Conservation (phyloP, 2,329 filamentous ascomycete species). For the Bipolaris victoriae region DNA sequence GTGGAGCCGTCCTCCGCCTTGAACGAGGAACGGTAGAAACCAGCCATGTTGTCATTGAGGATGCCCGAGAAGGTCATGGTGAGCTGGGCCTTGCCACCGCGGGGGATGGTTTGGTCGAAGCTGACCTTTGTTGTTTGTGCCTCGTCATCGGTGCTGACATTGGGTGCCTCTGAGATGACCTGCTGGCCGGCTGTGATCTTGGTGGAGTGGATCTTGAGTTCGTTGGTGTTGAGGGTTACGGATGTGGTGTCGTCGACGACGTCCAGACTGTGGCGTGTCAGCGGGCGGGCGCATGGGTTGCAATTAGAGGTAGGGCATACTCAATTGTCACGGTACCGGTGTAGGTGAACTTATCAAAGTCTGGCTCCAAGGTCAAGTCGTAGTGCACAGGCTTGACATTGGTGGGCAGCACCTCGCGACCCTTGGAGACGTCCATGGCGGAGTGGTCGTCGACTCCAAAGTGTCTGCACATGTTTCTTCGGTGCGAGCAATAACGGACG, state of each 20-base stretch:
- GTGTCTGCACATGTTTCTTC: constrained; percentile 75
- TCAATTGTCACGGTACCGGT: constrained; percentile 85
- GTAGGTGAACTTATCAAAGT: constrained; percentile 87
- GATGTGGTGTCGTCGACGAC: constrained; percentile 83
- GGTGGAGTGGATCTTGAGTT: constrained; percentile 80
- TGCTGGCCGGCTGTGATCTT: constrained; percentile 68
- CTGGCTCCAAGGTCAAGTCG: constrained; percentile 86
- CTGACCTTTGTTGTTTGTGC: constrained; percentile 82
- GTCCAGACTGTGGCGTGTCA: constrained; percentile 64
- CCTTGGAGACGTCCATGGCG: constrained; percentile 66
- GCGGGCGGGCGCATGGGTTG: constrained; percentile 6
- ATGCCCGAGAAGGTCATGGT: constrained; percentile 78
- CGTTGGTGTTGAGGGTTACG: constrained; percentile 85
- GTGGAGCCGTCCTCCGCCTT: constrained; percentile 79
- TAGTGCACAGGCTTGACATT: constrained; percentile 95
- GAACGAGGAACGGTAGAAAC: constrained; percentile 95
- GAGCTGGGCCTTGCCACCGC: constrained; percentile 78
- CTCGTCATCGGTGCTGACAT: constrained; percentile 75
- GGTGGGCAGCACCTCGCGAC: constrained; percentile 84
- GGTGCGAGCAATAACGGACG: constrained; percentile 72
- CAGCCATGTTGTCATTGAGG: constrained; percentile 94
- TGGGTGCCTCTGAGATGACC: constrained; percentile 66
- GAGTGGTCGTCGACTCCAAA: constrained; percentile 62
- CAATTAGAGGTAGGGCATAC: constrained; percentile 48
- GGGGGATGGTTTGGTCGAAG: constrained; percentile 74